These are phyloP conservation scores for Dendryphion nanum DNA, from an alignment of 2,329 filamentous ascomycete species.

Conservation along the genomic window DNA sequence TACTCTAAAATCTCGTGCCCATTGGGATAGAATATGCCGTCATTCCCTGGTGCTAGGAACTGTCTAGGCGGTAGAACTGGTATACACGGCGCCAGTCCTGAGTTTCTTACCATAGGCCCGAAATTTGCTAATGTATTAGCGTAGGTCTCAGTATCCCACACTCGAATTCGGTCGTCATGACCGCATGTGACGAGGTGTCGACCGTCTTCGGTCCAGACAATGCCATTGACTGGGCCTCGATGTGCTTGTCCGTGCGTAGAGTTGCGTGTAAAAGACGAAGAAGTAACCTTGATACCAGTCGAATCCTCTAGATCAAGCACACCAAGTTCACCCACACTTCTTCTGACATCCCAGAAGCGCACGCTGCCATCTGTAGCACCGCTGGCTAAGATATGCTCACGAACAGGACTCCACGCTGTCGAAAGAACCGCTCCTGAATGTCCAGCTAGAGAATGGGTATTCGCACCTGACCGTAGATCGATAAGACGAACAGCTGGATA, in stretches of 20 bases:
- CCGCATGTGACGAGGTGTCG: constrained; percentile 74
- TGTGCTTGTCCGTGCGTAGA: constrained; percentile 59
- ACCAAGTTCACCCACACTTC: constrained; percentile 72
- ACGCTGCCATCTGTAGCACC: constrained; percentile 82
- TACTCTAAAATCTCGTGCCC: constrained; percentile 71
- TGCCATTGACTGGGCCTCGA: constrained; percentile 76
- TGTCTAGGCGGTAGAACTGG: constrained; percentile 59
- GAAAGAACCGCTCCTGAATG: constrained; percentile 57
- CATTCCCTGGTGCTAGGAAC: constrained; percentile 55
- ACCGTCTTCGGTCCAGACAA: constrained; percentile 82
- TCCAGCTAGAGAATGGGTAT: constrained; percentile 53
- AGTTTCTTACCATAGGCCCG: constrained; percentile 77
- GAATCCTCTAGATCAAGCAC: constrained; percentile 83
- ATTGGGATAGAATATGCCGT: constrained; percentile 79
- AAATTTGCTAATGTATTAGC: constrained; percentile 89
- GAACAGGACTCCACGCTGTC: constrained; percentile 76
- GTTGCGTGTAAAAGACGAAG: constrained; percentile 39
- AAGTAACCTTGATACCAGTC: constrained; percentile 60
- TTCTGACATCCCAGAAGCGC: constrained; percentile 83
- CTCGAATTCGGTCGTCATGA: constrained; percentile 78
- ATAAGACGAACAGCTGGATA: constrained; percentile 81
- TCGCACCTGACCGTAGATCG: constrained; percentile 79
- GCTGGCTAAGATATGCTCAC: constrained; percentile 77
- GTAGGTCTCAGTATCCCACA: constrained; percentile 80
- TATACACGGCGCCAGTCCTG: constrained; percentile 38